phyloP scores from a whole-genome alignment of 2,329 filamentous ascomycete genomes.

The Colletotrichum eleusines region DNA sequence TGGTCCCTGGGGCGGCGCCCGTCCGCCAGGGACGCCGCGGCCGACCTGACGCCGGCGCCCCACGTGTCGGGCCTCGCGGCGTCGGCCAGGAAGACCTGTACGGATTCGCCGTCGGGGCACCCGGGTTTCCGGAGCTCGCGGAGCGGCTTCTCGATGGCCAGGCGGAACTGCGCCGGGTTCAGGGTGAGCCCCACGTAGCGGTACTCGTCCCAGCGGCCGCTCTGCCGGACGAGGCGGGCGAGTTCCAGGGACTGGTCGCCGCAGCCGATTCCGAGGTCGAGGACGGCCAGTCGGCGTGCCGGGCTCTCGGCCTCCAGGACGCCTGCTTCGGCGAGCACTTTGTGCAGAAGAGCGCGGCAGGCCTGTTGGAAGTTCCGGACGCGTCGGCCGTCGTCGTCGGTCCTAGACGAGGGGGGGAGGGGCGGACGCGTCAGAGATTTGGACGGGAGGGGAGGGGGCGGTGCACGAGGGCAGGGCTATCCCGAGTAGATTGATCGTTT shows the following conservation, averaged over 20 bases:
- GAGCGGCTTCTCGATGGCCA: conserved; percentile 50
- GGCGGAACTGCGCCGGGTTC: conserved; percentile 57
- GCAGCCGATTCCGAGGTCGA: conserved; percentile 71
- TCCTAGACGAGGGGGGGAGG: conserved; percentile 45
- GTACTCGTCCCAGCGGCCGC: conserved; percentile 47
- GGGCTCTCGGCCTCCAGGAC: conserved; percentile 47
- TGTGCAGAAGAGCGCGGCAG: conserved; percentile 60
- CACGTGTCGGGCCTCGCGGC: conserved; percentile 61
- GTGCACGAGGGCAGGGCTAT: not conserved
- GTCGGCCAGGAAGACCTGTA: conserved; percentile 61
- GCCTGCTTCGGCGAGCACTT: conserved; percentile 59
- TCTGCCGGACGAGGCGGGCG: conserved; percentile 46
- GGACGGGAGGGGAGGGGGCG: not conserved
- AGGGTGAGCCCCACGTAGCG: conserved; percentile 67
- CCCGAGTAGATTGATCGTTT: too few species aligned
- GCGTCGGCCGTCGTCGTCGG: conserved; percentile 46
- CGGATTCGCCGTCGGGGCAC: conserved; percentile 37
- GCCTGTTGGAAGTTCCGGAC: conserved; percentile 58
- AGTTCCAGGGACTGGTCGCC: conserved; percentile 68
- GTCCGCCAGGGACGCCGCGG: conserved; percentile 47
- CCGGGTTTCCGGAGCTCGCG: conserved; percentile 42
- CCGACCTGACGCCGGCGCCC: conserved; percentile 46
- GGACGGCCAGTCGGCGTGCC: conserved; percentile 49
- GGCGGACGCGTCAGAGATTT: not conserved
- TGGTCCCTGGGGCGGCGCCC: conserved; percentile 13